phyloP scores from a whole-genome alignment of 192 early-diverging fungal species.

The Geranomyces variabilis region DNA sequence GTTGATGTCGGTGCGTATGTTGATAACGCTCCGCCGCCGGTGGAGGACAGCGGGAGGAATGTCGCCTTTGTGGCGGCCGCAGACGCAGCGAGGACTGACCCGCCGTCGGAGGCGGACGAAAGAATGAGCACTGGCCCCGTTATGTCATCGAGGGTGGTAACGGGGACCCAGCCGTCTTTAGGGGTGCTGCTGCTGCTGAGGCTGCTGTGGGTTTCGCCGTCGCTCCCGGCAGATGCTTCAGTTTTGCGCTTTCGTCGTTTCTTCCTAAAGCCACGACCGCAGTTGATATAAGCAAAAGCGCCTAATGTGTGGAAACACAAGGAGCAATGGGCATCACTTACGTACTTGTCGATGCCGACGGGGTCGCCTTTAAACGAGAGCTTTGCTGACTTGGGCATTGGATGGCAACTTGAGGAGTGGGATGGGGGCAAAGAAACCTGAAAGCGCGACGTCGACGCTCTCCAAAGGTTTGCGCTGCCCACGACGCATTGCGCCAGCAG shows the following conservation, averaged over 20 bases:
- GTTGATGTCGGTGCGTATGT: conserved; percentile 55
- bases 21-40: conserved; percentile 10
- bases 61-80: conserved; percentile 44
- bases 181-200: neutral
- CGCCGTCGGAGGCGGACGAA: conserved; percentile 64
- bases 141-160: conserved; percentile 64
- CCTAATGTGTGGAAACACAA: no score
- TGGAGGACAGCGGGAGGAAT: conserved; percentile 50
- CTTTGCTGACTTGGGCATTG: neutral
- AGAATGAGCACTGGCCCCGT: conserved; percentile 70
- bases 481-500: no score
- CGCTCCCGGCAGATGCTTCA: neutral
- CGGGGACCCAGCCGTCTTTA: conserved; percentile 65
- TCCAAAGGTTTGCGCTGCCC: no score
- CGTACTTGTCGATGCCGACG: conserved; percentile 6
- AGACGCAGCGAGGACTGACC: conserved; percentile 51
- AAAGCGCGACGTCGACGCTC: no score
- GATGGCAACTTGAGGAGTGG: no score
- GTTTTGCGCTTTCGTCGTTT: conserved; percentile 26
- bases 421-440: no score
- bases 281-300: neutral
- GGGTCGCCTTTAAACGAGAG: conserved; percentile 17
- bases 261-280: conserved; percentile 7
- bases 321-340: neutral
- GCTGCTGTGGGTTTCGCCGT: neutral